Percentiles rank a stretch among this genome's conserved stretches.
Evolutionary conservation across 805 yeast species (phyloP).

Genomic region (Brettanomyces naardenensis): DNA sequence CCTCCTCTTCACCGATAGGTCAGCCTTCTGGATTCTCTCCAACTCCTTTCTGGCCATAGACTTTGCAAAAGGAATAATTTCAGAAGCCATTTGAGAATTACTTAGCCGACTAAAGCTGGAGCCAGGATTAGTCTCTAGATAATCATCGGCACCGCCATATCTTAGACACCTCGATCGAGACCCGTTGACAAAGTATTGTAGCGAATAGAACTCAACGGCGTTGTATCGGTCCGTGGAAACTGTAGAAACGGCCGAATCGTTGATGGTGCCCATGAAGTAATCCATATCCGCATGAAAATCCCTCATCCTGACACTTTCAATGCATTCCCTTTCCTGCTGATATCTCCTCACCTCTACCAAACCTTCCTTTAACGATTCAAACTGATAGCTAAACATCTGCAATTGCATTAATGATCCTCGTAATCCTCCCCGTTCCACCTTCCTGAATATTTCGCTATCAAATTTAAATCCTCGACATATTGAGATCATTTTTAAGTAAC

Average conservation of each 20-base stretch:
- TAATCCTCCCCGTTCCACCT: constrained; percentile 14
- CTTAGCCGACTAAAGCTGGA: constrained; percentile 16
- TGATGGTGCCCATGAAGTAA: no score
- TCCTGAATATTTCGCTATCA: constrained; percentile 12
- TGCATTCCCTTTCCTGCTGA: no score
- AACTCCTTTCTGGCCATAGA: constrained; percentile 23
- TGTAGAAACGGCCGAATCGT: neutral
- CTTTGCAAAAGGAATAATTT: constrained; percentile 21
- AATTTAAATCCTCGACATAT: constrained; percentile 19
- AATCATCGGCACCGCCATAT: constrained; percentile 17
- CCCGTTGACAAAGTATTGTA: constrained; percentile 18
- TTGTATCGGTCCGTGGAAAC: neutral
- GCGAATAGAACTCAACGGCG: constrained; percentile 20
- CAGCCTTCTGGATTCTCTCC: constrained; percentile 6
- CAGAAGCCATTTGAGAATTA: constrained; percentile 9
- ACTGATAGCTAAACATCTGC: constrained; percentile 20
- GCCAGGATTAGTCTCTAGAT: constrained; percentile 14
- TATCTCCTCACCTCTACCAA: constrained; percentile 1
- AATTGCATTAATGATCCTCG: constrained; percentile 23
- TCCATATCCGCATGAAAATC: no score
- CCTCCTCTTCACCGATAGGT: constrained; percentile 3
- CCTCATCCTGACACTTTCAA: no score
- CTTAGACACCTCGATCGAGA: constrained; percentile 14
- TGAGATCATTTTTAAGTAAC: constrained; percentile 23
- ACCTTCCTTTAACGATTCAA: constrained; percentile 11